These are phyloP conservation scores for Pseudopyrenochaeta lycopersici DNA, from an alignment of 2,329 filamentous ascomycete genomes.

Conservation along the genomic window DNA sequence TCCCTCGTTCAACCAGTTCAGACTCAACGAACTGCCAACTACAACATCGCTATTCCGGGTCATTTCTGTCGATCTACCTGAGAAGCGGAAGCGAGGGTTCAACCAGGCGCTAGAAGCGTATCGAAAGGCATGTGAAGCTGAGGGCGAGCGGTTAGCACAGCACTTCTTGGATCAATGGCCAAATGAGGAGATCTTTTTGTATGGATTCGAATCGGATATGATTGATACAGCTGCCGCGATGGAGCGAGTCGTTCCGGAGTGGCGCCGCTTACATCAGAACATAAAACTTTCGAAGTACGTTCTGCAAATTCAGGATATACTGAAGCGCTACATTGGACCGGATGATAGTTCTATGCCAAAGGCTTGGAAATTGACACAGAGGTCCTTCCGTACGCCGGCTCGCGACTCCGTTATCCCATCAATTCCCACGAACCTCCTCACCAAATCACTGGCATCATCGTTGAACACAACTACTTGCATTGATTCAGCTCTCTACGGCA, in stretches of 20 bases:
- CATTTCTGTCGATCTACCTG: conserved; percentile 30
- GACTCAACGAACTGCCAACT: conserved; percentile 40
- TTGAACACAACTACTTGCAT: background rate
- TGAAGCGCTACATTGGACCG: conserved; percentile 41
- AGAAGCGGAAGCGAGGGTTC: background rate
- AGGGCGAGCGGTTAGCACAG: conserved; percentile 49
- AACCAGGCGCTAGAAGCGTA: conserved; percentile 4
- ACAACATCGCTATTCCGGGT: conserved; percentile 41
- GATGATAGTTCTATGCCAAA: conserved; percentile 11
- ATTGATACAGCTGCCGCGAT: conserved; percentile 53
- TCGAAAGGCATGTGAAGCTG: conserved; percentile 37
- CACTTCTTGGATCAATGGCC: conserved; percentile 49
- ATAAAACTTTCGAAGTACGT: conserved; percentile 55
- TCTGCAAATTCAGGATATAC: conserved; percentile 50
- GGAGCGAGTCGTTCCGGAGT: conserved; percentile 54
- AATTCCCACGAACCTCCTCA: conserved; percentile 15
- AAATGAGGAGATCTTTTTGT: conserved; percentile 42
- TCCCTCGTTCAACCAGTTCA: conserved; percentile 43
- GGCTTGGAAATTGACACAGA: conserved; percentile 19
- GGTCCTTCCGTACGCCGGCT: conserved; percentile 15
- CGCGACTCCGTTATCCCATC: conserved; percentile 17
- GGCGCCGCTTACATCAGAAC: conserved; percentile 58
- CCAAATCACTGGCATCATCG: conserved; percentile 8
- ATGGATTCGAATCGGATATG: conserved; percentile 32
- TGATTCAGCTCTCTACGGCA: background rate